These are phyloP conservation scores for Fraxinus dipetala DNA, from an alignment of 305 asterid species.

Conservation along the genomic window DNA sequence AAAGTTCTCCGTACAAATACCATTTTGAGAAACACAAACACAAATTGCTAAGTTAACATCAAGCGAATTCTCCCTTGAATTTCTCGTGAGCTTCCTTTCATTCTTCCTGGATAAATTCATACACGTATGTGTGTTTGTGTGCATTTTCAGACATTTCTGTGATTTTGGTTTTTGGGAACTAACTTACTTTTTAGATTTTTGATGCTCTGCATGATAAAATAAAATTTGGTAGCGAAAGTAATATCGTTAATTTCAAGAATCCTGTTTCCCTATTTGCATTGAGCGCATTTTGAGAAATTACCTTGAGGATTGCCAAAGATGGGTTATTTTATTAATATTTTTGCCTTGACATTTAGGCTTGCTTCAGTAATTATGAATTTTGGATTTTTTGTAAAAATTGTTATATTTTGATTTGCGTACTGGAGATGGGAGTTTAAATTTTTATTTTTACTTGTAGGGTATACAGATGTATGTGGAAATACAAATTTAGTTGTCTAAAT, in stretches of 20 bases:
- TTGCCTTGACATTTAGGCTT: not conserved
- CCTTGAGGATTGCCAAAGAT: not conserved
- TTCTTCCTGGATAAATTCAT: not conserved
- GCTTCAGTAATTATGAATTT: not conserved
- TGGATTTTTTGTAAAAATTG: not conserved
- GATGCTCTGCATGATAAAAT: not conserved
- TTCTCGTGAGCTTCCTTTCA: constrained; percentile 19
- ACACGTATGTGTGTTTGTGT: not conserved
- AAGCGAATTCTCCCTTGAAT: not conserved
- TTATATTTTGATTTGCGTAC: not conserved
- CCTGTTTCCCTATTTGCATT: constrained; percentile 10
- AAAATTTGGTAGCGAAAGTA: not conserved
- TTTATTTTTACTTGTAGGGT: constrained; percentile 19
- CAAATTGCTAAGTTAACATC: constrained; percentile 11
- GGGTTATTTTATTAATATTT: not conserved
- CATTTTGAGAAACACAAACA: not conserved
- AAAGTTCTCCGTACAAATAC: not conserved
- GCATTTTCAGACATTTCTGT: not conserved
- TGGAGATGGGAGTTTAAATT: not conserved
- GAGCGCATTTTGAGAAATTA: not conserved
- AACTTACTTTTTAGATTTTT: not conserved
- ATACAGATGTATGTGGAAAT: constrained; percentile 4
- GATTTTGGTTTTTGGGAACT: not conserved
- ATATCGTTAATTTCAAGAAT: not conserved
- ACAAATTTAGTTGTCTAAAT: constrained; percentile 29